These are phyloP conservation scores for Rhodotorula taiwanensis DNA, from an alignment of 768 basidiomycete genomes.

Conservation along the genomic window DNA sequence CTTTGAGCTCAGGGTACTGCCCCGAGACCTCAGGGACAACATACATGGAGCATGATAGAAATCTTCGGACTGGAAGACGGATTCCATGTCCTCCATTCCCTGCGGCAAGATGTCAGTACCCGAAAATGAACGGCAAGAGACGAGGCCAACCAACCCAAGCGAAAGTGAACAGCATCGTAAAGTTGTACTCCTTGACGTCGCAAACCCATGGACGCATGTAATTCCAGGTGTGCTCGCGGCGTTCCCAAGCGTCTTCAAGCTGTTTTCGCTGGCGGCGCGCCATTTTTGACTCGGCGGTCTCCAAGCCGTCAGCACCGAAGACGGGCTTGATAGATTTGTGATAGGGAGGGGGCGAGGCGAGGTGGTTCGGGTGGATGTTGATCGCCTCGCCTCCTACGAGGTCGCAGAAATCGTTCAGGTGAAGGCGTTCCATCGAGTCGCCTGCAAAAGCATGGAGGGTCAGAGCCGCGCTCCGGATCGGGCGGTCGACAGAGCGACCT, in stretches of 20 bases:
- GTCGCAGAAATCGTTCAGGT: constrained; percentile 32
- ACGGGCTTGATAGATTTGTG: constrained; percentile 29
- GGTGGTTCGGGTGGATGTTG: constrained; percentile 29
- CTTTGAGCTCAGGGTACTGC: too few species aligned
- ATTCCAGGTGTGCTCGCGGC: constrained; percentile 20
- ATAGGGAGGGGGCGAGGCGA: constrained; percentile 25
- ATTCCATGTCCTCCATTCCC: constrained; percentile 35
- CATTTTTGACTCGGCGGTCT: constrained; percentile 17
- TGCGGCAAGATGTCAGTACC: too few species aligned
- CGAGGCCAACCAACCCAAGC: constrained; percentile 22
- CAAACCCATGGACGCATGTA: constrained; percentile 31
- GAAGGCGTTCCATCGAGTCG: constrained; percentile 36
- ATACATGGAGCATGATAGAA: constrained; percentile 35
- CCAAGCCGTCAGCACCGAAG: constrained; percentile 12
- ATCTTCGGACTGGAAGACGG: constrained; percentile 22
- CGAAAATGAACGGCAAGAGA: not conserved
- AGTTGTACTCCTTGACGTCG: constrained; percentile 28
- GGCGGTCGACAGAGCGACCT: not conserved
- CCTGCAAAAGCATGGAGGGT: not conserved
- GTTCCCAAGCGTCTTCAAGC: constrained; percentile 31
- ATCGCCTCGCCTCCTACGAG: constrained; percentile 26
- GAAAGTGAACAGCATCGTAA: constrained; percentile 25
- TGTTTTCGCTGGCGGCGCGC: constrained; percentile 3
- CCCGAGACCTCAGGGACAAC: not conserved
- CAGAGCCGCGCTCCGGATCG: not conserved